Percentiles rank a stretch among this genome's conserved stretches.
Conservation (phyloP, 2,329 filamentous ascomycete species). For the Phaeosphaeriaceae sp. region DNA sequence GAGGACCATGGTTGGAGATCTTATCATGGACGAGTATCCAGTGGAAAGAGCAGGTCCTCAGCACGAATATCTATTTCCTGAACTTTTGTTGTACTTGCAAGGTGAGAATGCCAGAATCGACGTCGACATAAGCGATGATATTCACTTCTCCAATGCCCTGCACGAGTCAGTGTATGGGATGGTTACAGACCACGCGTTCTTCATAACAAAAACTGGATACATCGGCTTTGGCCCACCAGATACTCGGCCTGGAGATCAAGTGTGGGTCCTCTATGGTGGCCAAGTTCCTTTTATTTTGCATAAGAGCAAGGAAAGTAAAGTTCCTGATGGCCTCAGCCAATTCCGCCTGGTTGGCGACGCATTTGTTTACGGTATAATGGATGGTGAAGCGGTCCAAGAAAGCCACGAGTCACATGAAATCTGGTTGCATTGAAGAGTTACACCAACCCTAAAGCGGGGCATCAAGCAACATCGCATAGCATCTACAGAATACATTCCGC, state of each 20-base stretch:
- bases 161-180: conserved; percentile 4
- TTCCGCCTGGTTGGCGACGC: conserved; percentile 15
- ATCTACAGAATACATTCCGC: too few species aligned
- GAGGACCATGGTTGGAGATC: conserved; percentile 14
- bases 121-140: not conserved
- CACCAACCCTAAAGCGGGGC: too few species aligned
- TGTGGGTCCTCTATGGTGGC: conserved; percentile 23
- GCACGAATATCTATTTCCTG: not conserved
- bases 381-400: conserved; percentile 15
- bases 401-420: not conserved
- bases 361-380: conserved; percentile 26
- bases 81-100: not conserved
- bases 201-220: conserved; percentile 22
- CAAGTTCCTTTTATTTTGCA: conserved; percentile 23
- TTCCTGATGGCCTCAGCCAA: not conserved
- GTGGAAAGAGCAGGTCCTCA: conserved; percentile 3
- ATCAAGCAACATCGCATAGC: too few species aligned
- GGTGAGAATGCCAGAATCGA: too few species aligned
- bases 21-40: conserved; percentile 18
- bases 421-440: too few species aligned
- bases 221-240: conserved; percentile 21
- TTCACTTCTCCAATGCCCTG: not conserved
- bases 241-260: conserved; percentile 12
- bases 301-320: not conserved
- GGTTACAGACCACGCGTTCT: conserved; percentile 14